Evolutionary conservation across 495 filamentous ascomycete genomes (phyloP).

Genomic region (Articulospora tetracladia): DNA sequence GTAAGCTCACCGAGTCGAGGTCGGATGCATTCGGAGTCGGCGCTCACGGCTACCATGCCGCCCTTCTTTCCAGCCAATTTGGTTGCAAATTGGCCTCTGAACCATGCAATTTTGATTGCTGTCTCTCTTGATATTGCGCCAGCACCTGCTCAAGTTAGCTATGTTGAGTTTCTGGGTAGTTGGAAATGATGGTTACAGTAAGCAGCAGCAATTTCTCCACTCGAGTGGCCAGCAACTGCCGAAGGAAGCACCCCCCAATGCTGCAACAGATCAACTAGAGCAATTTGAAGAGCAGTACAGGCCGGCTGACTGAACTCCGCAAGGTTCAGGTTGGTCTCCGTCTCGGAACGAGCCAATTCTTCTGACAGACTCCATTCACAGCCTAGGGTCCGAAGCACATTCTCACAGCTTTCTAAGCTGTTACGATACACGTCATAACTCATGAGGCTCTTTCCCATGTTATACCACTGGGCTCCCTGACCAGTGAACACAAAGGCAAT

Average conservation of each 20-base stretch:
- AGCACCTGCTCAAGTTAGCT: too few relatives aligned
- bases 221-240: background rate
- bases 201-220: slow-evolving; percentile 6
- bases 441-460: background rate
- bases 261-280: background rate
- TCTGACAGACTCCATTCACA: background rate
- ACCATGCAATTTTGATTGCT: slow-evolving; percentile 50
- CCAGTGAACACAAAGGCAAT: slow-evolving; percentile 7
- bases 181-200: too few relatives aligned
- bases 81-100: slow-evolving; percentile 29
- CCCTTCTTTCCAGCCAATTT: slow-evolving; percentile 22
- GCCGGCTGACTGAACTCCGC: slow-evolving; percentile 2
- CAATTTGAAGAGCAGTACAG: slow-evolving; percentile 2
- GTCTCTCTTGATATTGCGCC: slow-evolving; percentile 45
- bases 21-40: slow-evolving; percentile 23
- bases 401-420: background rate
- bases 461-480: slow-evolving; percentile 42
- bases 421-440: background rate
- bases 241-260: background rate
- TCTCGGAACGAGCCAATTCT: background rate
- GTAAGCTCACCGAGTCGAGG: slow-evolving; percentile 5
- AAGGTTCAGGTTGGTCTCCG: background rate
- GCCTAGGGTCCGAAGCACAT: background rate
- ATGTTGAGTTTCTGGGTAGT: too few relatives aligned
- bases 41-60: slow-evolving; percentile 40